Evolutionary conservation across 345 rosid genomes (phyloP), one percentile per base, ranked within the genome.

Genomic region (Iberis pinnata): DNA sequence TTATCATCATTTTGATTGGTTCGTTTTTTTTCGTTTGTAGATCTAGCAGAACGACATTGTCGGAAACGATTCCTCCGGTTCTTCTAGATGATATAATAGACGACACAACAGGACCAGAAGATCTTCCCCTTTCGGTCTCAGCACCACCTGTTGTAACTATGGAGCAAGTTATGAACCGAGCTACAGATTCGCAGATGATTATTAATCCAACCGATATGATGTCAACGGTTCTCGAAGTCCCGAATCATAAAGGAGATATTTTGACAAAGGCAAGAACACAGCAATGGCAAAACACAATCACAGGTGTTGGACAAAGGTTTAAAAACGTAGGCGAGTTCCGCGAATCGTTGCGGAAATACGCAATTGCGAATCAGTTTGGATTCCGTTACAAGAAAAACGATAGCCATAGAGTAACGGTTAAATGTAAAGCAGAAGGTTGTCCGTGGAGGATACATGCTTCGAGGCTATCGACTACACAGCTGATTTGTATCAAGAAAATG

Each of bases 391-490:
- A 87, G 69, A 90, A 90, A 81, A 90, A 90, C 14, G 98, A 87
- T 57, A 90, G 96, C 49, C 90, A 90, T 53, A 78, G 98, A 2
- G 98, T 90, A 54, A 84, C 96, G 26, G 98, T 90, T 18, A 87
- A 90, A 71, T 86, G 98, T 73, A 90, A 84, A 76, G 88, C 89
- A 1, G 96, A 90, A 49, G 87, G 95, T 33, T 90, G 98, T 67
- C 96, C 95, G 25, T 90, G 96, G 96, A 82, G 98, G 63, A 84
- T 90, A 64, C 94, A 86, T 50, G 98, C 98, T 12, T 90, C 96
- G 3, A 79, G 95, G 74, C 64, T 90, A 63, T 82, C 96, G 0
- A 84, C 96, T 12, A 90, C 96, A 43, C 96, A 87, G 58, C 75
- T 90, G 39, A 84, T 84, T 50, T 84, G 94, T 56, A 87, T 90